phyloP scores from a whole-genome alignment of 305 asterid genomes.

The Solanum hybrid region DNA sequence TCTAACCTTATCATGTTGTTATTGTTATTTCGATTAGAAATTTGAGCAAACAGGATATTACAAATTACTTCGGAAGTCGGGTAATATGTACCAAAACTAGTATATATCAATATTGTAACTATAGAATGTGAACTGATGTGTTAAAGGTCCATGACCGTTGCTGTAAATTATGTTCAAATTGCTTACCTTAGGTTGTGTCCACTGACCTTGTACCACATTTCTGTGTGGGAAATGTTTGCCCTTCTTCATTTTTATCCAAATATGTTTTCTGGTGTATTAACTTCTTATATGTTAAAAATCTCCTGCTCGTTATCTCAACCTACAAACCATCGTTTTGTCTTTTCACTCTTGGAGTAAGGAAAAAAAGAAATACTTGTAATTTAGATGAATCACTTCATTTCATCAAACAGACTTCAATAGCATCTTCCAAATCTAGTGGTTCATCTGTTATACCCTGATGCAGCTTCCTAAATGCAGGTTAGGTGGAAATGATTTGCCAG shows the following conservation, averaged over 20 bases:
- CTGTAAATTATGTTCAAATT: neutral
- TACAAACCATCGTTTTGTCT: neutral
- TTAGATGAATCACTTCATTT: neutral
- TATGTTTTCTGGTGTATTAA: neutral
- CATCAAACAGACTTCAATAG: neutral
- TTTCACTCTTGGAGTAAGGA: neutral
- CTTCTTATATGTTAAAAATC: neutral
- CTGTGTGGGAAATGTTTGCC: neutral
- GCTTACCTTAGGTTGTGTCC: neutral
- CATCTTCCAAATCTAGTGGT: neutral
- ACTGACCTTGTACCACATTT: neutral
- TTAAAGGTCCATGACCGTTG: neutral
- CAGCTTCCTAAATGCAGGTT: constrained; percentile 37
- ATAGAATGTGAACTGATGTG: neutral
- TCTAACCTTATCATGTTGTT: neutral
- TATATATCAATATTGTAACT: neutral
- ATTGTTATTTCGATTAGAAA: neutral
- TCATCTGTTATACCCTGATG: neutral
- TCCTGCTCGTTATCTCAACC: neutral
- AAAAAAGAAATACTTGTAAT: neutral
- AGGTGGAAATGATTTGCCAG: constrained; percentile 72
- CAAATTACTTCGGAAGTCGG: neutral
- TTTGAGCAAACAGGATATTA: neutral
- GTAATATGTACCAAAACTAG: neutral
- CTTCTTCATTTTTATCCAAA: neutral